Conservation (phyloP, 805 yeast species). For the Ogataea paraovalis region DNA sequence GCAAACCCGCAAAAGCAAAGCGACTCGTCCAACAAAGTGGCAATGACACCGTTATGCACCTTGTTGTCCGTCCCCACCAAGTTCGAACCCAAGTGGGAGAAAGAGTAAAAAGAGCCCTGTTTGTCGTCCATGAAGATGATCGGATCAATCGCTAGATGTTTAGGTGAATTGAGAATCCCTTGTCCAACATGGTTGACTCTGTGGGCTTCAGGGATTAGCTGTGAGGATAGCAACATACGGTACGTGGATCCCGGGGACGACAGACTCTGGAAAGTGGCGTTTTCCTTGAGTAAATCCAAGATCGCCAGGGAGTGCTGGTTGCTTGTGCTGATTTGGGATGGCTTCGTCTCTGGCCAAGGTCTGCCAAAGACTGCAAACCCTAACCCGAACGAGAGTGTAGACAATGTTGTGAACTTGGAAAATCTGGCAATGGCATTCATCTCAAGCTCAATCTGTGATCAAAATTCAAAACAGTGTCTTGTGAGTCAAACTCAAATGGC, state of each 20-base stretch:
- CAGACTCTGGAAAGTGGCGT: conserved; percentile 25
- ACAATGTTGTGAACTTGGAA: conserved; percentile 8
- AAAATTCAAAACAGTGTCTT: too few species aligned
- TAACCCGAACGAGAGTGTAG: conserved; percentile 20
- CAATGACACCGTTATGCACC: conserved; percentile 76
- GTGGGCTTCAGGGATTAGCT: conserved; percentile 55
- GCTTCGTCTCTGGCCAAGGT: conserved; percentile 28
- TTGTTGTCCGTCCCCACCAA: conserved; percentile 67
- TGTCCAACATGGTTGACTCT: conserved; percentile 61
- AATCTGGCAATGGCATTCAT: conserved; percentile 1
- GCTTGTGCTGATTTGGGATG: conserved; percentile 5
- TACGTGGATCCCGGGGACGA: conserved; percentile 21
- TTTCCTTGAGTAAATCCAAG: conserved; percentile 25
- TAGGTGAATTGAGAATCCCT: conserved; percentile 67
- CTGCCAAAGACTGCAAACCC: conserved; percentile 30
- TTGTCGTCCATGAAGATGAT: conserved; percentile 51
- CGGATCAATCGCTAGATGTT: conserved; percentile 73
- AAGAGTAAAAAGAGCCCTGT: conserved; percentile 53
- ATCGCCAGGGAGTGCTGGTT: conserved; percentile 25
- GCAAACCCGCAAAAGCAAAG: conserved; percentile 85
- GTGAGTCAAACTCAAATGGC: too few species aligned
- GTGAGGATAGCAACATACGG: conserved; percentile 33
- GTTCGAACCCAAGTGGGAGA: conserved; percentile 66
- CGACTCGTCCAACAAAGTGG: conserved; percentile 80
- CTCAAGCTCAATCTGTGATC: too few species aligned